Conservation (phyloP, 2,329 filamentous ascomycete species). For the Neurospora crassa region DNA sequence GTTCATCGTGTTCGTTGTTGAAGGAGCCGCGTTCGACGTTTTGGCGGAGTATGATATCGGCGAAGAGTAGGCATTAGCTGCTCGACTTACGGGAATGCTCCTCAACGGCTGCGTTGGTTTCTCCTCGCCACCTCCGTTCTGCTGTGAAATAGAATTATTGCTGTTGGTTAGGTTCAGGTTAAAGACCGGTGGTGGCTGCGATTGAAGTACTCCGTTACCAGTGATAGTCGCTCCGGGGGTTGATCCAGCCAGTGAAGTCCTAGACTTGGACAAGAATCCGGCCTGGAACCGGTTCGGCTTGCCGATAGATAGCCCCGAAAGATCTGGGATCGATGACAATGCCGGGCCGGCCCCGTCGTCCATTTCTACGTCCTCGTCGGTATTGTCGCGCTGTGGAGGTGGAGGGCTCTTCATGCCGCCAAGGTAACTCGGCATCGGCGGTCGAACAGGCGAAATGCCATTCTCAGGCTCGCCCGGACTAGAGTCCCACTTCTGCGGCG, state of each 20-base stretch:
- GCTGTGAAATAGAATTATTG: neutral
- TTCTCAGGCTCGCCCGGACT: conserved; percentile 45
- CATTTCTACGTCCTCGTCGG: neutral
- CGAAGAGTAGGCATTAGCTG: conserved; percentile 40
- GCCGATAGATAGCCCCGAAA: conserved; percentile 24
- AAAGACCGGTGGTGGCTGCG: conserved; percentile 36
- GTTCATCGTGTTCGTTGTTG: neutral
- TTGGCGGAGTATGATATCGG: conserved; percentile 16
- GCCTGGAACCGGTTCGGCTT: conserved; percentile 77
- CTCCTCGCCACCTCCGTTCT: neutral
- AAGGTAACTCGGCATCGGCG: conserved; percentile 42
- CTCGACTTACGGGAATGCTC: conserved; percentile 38
- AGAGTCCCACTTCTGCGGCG: conserved; percentile 60
- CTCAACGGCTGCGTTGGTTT: conserved; percentile 29
- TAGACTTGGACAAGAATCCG: conserved; percentile 64
- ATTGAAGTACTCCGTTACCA: neutral
- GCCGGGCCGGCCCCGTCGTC: neutral
- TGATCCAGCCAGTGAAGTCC: conserved; percentile 22
- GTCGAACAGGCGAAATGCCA: conserved; percentile 31
- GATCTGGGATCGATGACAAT: conserved; percentile 28
- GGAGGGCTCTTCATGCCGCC: conserved; percentile 44
- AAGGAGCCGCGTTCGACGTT: conserved; percentile 3
- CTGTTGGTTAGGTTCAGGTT: conserved; percentile 43
- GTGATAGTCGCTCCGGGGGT: neutral
- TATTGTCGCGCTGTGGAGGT: neutral